Evolutionary conservation across 768 basidiomycete genomes (phyloP), one percentile per base, ranked within the genome.

Genomic region (Pleurotus sapidus): DNA sequence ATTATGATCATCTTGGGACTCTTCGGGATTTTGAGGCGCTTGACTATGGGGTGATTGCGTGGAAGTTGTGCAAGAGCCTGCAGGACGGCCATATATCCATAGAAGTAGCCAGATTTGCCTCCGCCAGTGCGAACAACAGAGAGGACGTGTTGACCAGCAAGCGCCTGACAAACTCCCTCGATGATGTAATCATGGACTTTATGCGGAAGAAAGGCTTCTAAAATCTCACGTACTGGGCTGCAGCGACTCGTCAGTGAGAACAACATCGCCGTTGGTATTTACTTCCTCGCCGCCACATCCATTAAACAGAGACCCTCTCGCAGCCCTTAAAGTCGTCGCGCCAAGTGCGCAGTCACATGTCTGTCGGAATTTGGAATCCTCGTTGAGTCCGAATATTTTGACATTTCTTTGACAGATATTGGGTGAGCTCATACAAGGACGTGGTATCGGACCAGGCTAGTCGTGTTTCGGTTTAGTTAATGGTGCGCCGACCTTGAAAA

Each of bases 1-100:
- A 67, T 47, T 25, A 67, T 42, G 5, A 66, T 23, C 62, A 67
- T 63, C 1, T 48, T 61, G 1, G 62, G 55, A 48, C 64, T 57
- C 7, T 30, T 5, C 15, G 62, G 63, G 27, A 64, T 62, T 54
- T 54, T 17, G 23, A 49, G 49, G n/a, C n/a, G n/a, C n/a, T n/a
- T n/a, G n/a, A n/a, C 37, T 5, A 45, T 54, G 37, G 53, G 53
- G 40, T 45, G 42, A 17, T 3, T 23, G 23, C 17, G 37, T 30
- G 49, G 49, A 14, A 49, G 49, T 4, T 15, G 14, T 11, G 53
- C 5, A 12, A 54, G 4, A 15, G 38, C 53, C 5, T 4, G 53
- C 15, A 42, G 17, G 8, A 54, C 38, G n/a, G 40, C 6, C 53
- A 54, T 54, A 24, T 39, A 54, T 12, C 37, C 42, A 42, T 45